These are phyloP conservation scores for Umbelopsis sp. DNA, from an alignment of 192 early-diverging fungal species.

Conservation along the genomic window DNA sequence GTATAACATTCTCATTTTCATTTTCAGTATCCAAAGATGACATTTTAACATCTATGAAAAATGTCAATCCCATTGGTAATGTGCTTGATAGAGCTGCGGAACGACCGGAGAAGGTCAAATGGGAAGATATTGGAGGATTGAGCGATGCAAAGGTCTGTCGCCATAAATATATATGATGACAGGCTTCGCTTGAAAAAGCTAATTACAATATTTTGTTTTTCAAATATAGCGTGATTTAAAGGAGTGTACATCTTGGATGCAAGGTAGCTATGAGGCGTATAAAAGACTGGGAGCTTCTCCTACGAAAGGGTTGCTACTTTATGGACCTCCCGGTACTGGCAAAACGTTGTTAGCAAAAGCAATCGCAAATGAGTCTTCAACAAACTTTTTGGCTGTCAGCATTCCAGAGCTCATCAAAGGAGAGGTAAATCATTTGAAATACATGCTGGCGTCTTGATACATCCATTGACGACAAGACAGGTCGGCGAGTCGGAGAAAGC, in stretches of 20 bases:
- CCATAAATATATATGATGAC: too few relatives aligned
- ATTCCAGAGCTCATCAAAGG: conserved; percentile 87
- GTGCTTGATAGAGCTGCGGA: conserved; percentile 43
- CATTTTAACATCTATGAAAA: conserved; percentile 28
- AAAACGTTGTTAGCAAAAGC: conserved; percentile 91
- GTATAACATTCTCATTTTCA: conserved; percentile 24
- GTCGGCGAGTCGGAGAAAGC: conserved; percentile 96
- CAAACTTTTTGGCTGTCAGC: conserved; percentile 79
- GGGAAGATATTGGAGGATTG: conserved; percentile 85
- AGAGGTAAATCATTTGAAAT: conserved; percentile 51
- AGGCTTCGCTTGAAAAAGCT: background rate
- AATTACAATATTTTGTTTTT: conserved; percentile 8
- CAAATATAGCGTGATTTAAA: conserved; percentile 57
- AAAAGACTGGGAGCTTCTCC: conserved; percentile 68
- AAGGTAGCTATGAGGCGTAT: conserved; percentile 67
- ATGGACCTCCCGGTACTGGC: conserved; percentile 90
- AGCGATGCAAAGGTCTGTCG: conserved; percentile 62
- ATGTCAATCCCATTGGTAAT: conserved; percentile 37
- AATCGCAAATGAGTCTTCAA: conserved; percentile 76
- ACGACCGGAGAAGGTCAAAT: conserved; percentile 55
- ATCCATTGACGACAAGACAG: conserved; percentile 18
- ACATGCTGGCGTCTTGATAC: background rate
- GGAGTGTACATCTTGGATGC: conserved; percentile 81
- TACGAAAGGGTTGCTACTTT: conserved; percentile 82
- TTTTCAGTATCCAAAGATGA: conserved; percentile 39